Evolutionary conservation across 345 rosid species (phyloP), one percentile per base, ranked within the genome.

Genomic region (Heritiera littoralis): DNA sequence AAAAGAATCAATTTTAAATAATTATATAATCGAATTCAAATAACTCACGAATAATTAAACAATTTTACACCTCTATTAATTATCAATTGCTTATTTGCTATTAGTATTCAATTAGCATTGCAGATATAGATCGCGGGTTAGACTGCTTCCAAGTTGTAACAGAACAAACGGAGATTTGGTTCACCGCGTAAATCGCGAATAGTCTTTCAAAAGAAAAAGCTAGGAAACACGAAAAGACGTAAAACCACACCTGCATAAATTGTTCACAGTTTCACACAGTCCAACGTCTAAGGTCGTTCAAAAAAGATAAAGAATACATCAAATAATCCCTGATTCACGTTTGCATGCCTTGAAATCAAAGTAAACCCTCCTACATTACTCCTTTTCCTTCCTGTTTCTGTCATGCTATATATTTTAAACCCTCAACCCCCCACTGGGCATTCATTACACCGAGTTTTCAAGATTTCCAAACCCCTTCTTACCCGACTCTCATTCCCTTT

Each of bases 281-380:
- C 28, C 9, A 18, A 56, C 59, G 32, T 9, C 64, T 9, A 14
- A 28, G 13, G 6, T 60, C 65, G 28, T 28, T 60, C 38, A 2
- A 60, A 10, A 23, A 23, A 28, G 18, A 55, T 23, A 55, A 55
- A 18, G 0, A 8, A 59, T 4, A 28, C 28, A 60, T 9, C 40
- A 23, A 12, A 46, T 28, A 49, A 32, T 35, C 76, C 64, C 48
- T 12, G 3, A 1, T 54, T 6, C 18, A 72, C 49, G 64, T 54
- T 60, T 72, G 76, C 76, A 73, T 72, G 76, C 35, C 4, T 55
- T 38, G 64, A 73, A 65, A 35, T 69, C 73, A 69, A 69, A 46
- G 55, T 46, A 46, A 69, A 69, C 73, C 73, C 54, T 9, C 32
- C 65, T 9, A 10, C 28, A n/a, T 45, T 20, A 20, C 32, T 11